Evolutionary conservation across 148 eudicot species (phyloP).

Genomic region (Cornus kousa): DNA sequence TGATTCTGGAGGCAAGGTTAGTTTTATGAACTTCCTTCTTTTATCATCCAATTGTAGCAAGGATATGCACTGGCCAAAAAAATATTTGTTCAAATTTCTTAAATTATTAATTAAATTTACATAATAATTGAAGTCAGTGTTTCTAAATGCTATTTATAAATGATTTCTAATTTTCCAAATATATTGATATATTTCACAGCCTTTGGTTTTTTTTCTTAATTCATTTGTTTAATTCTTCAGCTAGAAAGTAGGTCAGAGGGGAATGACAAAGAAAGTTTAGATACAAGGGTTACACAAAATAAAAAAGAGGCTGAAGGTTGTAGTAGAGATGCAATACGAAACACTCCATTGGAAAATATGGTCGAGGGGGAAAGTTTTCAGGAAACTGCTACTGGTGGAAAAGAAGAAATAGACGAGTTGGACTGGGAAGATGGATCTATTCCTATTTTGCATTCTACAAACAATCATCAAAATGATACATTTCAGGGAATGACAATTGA

Average conservation of each 20-base stretch:
- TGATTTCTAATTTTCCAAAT: background rate
- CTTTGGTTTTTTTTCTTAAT: background rate
- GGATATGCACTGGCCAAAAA: background rate
- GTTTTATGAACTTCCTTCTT: background rate
- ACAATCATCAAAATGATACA: conserved; percentile 16
- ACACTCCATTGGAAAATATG: conserved; percentile 5
- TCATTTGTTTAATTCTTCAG: conserved; percentile 10
- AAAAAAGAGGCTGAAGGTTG: conserved; percentile 15
- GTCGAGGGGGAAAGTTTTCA: conserved; percentile 9
- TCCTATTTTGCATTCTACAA: conserved; percentile 25
- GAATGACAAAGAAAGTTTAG: conserved; percentile 13
- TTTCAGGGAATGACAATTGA: conserved; percentile 60
- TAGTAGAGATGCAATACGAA: conserved; percentile 15
- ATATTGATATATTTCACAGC: background rate
- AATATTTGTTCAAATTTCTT: no score
- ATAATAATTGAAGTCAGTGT: no score
- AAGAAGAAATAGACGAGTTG: conserved; percentile 44
- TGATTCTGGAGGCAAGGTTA: conserved; percentile 33
- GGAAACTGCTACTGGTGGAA: conserved; percentile 16
- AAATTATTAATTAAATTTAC: no score
- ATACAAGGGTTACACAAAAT: conserved; percentile 4
- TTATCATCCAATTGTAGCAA: background rate
- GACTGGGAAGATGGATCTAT: conserved; percentile 86
- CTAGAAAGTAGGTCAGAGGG: conserved; percentile 16
- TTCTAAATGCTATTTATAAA: background rate